Evolutionary conservation across 805 yeast species (phyloP), one percentile per base, ranked within the genome.

Genomic region (Brettanomyces naardenensis): DNA sequence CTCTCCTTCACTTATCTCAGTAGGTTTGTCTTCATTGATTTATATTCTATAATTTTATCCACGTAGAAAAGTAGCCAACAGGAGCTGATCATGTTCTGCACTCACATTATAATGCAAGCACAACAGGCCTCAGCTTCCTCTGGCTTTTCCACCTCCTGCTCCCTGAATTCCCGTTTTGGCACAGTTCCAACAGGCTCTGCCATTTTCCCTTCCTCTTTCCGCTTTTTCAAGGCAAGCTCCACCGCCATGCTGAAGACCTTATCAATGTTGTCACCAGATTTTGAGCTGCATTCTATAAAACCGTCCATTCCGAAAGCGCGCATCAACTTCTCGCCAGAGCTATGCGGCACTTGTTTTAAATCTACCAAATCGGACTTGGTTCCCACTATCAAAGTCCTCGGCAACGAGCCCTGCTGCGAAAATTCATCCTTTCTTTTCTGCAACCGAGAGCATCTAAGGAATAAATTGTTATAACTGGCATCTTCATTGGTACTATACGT

Each of bases 231-330:
- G 9, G 46, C 48, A 20, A 42, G 26, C 15, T 45, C 39, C 18
- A 47, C 43, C 3, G 53, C 52, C 2, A 7, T 17, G 13, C 73
- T 65, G 50, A 89, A 89, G 0, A 87, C 84, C 48, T 84, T 85
- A 46, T 82, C 88, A 18, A 89, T 83, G 51, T 85, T 83, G 29
- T 81, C 73, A 49, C 78, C 75, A 49, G 75, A 70, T 68, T 80
- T 74, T 7, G 96, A 94, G 47, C 90, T 79, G n/a, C 95, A 81
- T 59, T 89, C 95, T 45, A 71, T 46, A 42, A 63, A 69, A 15
- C 58, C 65, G 38, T 66, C 57, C 33, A 55, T 36, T 4, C 45
- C 34, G 4, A 51, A 42, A 6, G 54, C 47, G 4, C 44, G 49
- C 44, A 49, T 57, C 42, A 53, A 23, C 7, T 39, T 41, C 13